These are phyloP conservation scores for Rhododendron mucronatum DNA, from an alignment of 148 eudicot species.

Conservation along the genomic window DNA sequence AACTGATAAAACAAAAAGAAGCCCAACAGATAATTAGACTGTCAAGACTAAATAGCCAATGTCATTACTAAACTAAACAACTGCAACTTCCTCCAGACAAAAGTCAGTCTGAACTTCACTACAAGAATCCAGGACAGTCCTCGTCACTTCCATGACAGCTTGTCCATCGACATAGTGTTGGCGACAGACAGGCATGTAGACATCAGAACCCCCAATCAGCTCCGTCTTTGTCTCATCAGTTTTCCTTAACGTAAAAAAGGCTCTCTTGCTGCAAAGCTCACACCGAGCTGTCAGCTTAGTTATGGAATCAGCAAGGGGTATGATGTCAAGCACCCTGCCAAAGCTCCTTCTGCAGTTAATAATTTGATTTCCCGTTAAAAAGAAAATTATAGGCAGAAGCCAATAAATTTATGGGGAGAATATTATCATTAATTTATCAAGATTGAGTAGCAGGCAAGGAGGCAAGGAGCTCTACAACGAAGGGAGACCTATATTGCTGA, in stretches of 20 bases:
- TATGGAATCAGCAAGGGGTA: conserved; percentile 85
- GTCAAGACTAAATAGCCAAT: not conserved
- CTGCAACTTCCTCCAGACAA: conserved; percentile 21
- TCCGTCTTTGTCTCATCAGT: conserved; percentile 59
- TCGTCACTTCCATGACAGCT: conserved; percentile 25
- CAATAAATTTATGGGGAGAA: not conserved
- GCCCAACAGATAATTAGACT: not conserved
- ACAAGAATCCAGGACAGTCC: conserved; percentile 21
- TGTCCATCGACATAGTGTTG: conserved; percentile 74
- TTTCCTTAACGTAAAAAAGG: conserved; percentile 74
- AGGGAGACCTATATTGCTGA: not conserved
- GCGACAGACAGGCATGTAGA: conserved; percentile 94
- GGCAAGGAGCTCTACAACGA: not conserved
- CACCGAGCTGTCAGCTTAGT: conserved; percentile 90
- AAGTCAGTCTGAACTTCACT: conserved; percentile 18
- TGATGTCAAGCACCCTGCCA: conserved; percentile 72
- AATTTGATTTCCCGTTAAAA: not conserved
- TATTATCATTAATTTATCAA: not conserved
- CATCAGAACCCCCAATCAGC: conserved; percentile 74
- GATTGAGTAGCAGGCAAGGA: not conserved
- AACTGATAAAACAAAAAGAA: not conserved
- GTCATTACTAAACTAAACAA: conserved; percentile 3
- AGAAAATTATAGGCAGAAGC: not conserved
- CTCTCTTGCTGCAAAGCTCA: conserved; percentile 70
- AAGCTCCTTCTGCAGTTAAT: conserved; percentile 60